Conservation (phyloP, 1,284 basidiomycete genomes). For the Thelephora terrestris region DNA sequence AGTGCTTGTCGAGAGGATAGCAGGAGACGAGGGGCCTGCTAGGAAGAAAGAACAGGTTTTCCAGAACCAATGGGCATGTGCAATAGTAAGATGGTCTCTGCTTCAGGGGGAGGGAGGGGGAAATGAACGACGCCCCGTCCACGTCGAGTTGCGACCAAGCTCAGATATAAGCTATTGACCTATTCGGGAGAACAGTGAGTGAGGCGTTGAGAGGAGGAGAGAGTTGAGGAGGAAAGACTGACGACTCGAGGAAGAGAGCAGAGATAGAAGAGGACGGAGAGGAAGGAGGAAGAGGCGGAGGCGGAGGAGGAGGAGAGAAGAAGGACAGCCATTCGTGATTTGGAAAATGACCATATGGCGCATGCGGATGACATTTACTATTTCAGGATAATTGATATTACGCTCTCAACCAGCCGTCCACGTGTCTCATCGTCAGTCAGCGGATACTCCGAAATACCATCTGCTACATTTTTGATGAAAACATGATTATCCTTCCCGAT, state of each 20-base stretch:
- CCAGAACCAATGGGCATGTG: conserved; percentile 18
- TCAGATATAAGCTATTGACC: too few species aligned
- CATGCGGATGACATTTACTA: too few species aligned
- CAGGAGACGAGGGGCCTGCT: background rate
- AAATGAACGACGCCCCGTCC: conserved; percentile 11
- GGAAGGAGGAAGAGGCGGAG: conserved; percentile 16
- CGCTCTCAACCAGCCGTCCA: too few species aligned
- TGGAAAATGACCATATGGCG: background rate
- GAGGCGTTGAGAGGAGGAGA: conserved; percentile 12
- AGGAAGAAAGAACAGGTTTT: conserved; percentile 9
- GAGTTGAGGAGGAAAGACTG: conserved; percentile 10
- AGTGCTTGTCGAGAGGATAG: conserved; percentile 13
- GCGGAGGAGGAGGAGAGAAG: conserved; percentile 16
- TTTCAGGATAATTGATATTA: too few species aligned
- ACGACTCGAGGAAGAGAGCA: conserved; percentile 7
- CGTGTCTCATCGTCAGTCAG: too few species aligned
- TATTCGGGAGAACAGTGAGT: conserved; percentile 18
- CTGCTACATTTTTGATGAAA: too few species aligned
- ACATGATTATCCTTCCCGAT: too few species aligned
- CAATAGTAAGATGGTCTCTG: conserved; percentile 15
- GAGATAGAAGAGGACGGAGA: conserved; percentile 15
- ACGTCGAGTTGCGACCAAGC: conserved; percentile 8
- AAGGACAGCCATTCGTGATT: background rate
- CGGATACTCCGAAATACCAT: too few species aligned
- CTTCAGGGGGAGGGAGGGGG: conserved; percentile 12